Base-by-base conservation (phyloP, 2,329 filamentous ascomycete genomes). In the Pyrenophora graminea region DNA sequence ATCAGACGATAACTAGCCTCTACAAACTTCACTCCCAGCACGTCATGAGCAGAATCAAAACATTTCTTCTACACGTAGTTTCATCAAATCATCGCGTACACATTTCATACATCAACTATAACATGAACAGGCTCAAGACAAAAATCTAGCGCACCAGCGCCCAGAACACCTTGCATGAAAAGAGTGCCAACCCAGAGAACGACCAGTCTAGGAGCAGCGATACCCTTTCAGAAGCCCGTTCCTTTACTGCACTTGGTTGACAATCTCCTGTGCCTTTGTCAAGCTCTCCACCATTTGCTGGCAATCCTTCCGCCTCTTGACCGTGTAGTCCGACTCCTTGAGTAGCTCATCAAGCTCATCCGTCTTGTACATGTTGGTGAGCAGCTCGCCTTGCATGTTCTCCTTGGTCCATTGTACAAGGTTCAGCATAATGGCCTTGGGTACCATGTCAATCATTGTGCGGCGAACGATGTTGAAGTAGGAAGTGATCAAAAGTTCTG, bases 381-480 rank as follows among this genome's bases (percentile, higher is more conserved):
- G 84, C 19, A 99, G 84, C 77, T 99, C 94, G 66, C 89, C 85
- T 75, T 99, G 94, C 93, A 99, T 99, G 74, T 97, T 91, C 64
- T 97, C 93, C 78, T 97, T 97, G 64, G 93, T 96, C 74, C 87
- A 90, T 89, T 93, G 87, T 44, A 99, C 94, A 39, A 99, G 88
- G 65, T 84, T 97, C 62, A 97, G 83, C 94, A 99, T 99, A 72
- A 99, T 95, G 34, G 94, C 94, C 79, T 99, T 99, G 63, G 94
- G 94, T 5, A 99, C 94, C 94, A 99, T 99, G 71, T 99, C 94
- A 62, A 97, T 97, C 91, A 99, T 95, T 55, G 95, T 99, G 63
- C 94, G 84, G 80, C 91, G 91, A 61, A 97, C 92, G 71, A 99
- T 99, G 77, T 96, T 97, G 79, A 90, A 99, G 81, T 99, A 99